Evolutionary conservation across 306 rosid species (phyloP), one percentile per base, ranked within the genome.

Genomic region (Begonia peltatifolia): DNA sequence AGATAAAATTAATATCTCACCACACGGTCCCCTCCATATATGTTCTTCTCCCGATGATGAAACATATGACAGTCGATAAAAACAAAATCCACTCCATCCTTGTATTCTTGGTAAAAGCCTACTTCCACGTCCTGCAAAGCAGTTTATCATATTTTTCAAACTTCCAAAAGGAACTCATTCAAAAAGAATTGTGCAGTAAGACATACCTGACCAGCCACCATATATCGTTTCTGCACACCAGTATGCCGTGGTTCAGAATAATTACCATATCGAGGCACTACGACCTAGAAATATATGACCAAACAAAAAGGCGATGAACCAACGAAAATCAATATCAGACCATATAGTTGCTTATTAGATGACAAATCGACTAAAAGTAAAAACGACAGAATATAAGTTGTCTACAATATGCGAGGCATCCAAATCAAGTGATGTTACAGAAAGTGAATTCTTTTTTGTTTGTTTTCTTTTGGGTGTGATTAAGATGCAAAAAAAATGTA

Each of bases 11-110:
- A 5, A 30, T 30, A 64, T 56, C 71, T 66, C 72, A 86, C 99
- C 93, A 55, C 3, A 64, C 81, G 92, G 58, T 83, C 73, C 75
- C 99, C 99, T 2, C 74, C 68, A 12, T 90, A 90, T 71, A 90
- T 79, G 61, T 81, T 66, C 2, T 60, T 30, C 67, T 67, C 78
- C 59, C 69, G 41, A 62, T 83, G 68, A 57, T 68, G 88, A 61
- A 80, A 83, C 13, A 46, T 17, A 61, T 64, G 74, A 67, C 72
- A 70, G 35, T 83, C 94, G 43, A 90, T 62, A 61, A 90, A 90
- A 64, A 90, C 86, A 46, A 79, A 81, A 68, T 90, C 99, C 9
- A 90, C 96, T 22, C 95, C 95, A 65, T 90, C 99, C 12, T 83
- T 68, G 62, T 69, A 90, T 46, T 82, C 62, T 0, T 83, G 95